Base-by-base conservation (phyloP, 331 rosid genomes). In the Spiraea crenata region DNA sequence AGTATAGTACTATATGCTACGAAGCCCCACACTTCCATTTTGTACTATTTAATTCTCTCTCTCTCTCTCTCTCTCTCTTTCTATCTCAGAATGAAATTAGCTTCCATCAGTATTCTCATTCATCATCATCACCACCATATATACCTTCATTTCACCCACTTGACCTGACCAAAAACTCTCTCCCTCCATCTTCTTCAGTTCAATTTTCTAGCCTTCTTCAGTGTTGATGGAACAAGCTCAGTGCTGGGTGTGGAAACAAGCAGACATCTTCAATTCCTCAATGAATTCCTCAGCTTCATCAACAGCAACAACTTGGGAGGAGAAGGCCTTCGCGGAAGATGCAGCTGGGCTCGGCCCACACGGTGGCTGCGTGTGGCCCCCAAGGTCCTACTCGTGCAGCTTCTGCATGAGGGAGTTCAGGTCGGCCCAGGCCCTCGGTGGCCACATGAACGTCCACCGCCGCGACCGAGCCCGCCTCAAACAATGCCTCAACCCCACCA, bases 351-450 rank as follows among this genome's bases (percentile, higher is more conserved):
- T 50, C 40, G 73, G 78, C 1, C 25, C 82, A 0, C 73, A 84
- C 38, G 89, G 87, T 4, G 92, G 95, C 5, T 83, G 86, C 66
- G 66, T 82, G 17, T 91, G 99, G 99, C 97, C 97, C 44, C 96
- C 95, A 40, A 84, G 96, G 54, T 91, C 92, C 56, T 93, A 93
- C 75, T 77, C 91, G 17, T 93, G 99, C 41, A 81, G 72, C 57
- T 93, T 93, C 67, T 93, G 99, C 60, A 80, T 74, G 69, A 86
- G 95, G 80, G 89, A 91, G 79, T 93, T 93, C 70, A 82, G 85
- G 84, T 93, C 97, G 61, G 99, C 99, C 57, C 99, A 93, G 78
- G 99, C 99, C 48, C 88, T 93, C 25, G 99, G 99, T 0, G 99
- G 99, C 56, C 99, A 93, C 86, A 93, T 93, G 99, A 93, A 93